Conservation (phyloP, 2,329 filamentous ascomycete species). For the Penicillium sp. region DNA sequence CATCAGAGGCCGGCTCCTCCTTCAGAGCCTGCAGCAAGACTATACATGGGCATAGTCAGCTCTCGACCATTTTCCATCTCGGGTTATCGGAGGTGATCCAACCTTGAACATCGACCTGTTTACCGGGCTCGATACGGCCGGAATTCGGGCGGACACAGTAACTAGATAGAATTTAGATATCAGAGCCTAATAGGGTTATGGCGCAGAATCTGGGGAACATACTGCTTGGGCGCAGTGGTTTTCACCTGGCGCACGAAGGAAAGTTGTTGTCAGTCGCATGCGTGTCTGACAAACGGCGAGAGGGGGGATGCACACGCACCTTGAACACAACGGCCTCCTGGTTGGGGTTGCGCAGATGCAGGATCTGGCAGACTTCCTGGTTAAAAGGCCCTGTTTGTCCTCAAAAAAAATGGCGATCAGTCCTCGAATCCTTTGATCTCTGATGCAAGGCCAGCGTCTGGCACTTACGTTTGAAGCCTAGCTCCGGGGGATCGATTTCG, state of each 20-base stretch:
- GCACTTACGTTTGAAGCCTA: constrained; percentile 79
- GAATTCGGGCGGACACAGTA: constrained; percentile 98
- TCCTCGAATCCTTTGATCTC: constrained; percentile 5
- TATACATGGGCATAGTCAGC: constrained; percentile 43
- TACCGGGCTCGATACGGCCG: constrained; percentile 86
- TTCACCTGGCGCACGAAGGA: constrained; percentile 67
- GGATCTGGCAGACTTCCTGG: constrained; percentile 60
- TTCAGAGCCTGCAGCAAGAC: constrained; percentile 98
- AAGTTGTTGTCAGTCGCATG: constrained; percentile 25
- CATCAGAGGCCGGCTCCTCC: constrained; percentile 79
- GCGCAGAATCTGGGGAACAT: constrained; percentile 45
- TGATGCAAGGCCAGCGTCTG: constrained; percentile 7
- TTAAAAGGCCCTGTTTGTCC: constrained; percentile 57
- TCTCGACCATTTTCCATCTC: constrained; percentile 6
- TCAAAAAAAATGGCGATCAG: constrained; percentile 19
- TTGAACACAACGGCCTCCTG: constrained; percentile 63
- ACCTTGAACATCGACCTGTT: constrained; percentile 92
- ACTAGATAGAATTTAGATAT: constrained; percentile 51
- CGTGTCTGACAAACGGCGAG: constrained; percentile 14
- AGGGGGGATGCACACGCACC: constrained; percentile 40
- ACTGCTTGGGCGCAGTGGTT: constrained; percentile 99
- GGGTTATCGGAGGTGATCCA: constrained; percentile 23
- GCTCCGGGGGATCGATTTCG: constrained; percentile 85
- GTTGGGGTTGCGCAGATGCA: constrained; percentile 59
- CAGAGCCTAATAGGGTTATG: constrained; percentile 2